These are phyloP conservation scores for Rubia tinctorum DNA, from an alignment of 305 asterid species.

Conservation along the genomic window DNA sequence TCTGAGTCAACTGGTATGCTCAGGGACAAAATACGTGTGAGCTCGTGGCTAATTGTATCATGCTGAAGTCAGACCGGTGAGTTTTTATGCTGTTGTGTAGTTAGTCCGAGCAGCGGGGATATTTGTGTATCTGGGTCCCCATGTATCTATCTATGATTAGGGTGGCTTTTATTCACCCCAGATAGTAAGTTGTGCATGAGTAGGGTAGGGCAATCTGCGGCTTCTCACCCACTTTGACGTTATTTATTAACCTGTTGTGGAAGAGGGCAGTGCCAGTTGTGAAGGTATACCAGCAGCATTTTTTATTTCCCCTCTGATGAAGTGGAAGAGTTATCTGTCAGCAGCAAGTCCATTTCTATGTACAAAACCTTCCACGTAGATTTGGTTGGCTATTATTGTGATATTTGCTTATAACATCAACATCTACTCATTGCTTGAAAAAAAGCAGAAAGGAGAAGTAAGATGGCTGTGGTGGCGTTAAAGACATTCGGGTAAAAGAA, in stretches of 20 bases:
- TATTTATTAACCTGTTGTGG: constrained; percentile 7
- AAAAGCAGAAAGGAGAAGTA: background rate
- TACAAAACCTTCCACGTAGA: background rate
- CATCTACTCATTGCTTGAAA: background rate
- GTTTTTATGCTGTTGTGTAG: background rate
- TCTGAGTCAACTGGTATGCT: background rate
- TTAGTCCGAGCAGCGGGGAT: background rate
- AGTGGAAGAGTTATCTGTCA: background rate
- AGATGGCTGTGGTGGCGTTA: background rate
- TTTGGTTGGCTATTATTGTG: background rate
- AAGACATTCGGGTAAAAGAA: background rate
- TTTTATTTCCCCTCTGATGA: background rate
- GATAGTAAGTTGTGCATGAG: constrained; percentile 5
- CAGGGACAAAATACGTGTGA: background rate
- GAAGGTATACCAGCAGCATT: background rate
- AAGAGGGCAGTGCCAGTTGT: constrained; percentile 19
- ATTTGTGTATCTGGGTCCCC: background rate
- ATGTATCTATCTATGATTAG: background rate
- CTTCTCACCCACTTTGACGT: background rate
- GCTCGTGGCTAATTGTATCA: background rate
- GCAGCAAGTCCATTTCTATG: background rate
- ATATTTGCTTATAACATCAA: background rate
- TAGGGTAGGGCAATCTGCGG: constrained; percentile 16
- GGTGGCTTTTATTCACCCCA: background rate
- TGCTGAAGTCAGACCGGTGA: background rate